Evolutionary conservation across 2,329 filamentous ascomycete genomes (phyloP).

Genomic region (Fusarium penzigii): DNA sequence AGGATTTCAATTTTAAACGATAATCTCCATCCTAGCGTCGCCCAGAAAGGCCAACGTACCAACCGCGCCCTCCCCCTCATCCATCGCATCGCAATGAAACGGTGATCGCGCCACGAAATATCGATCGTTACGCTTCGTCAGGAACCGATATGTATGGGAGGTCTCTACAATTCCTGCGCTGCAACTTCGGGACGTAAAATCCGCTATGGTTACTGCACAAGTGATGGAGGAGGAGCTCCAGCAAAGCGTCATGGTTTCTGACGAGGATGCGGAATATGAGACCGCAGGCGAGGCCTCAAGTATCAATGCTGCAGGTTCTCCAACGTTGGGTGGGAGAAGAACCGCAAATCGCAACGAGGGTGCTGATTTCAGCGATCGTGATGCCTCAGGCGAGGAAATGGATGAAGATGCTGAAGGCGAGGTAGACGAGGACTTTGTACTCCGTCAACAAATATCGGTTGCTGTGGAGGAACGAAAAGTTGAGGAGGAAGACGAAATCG

Average conservation of each 20-base stretch:
- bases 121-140: slow-evolving; percentile 21
- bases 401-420: slow-evolving; percentile 47
- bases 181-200: slow-evolving; percentile 27
- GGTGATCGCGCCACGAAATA: slow-evolving; percentile 21
- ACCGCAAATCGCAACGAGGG: slow-evolving; percentile 31
- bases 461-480: slow-evolving; percentile 31
- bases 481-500: slow-evolving; percentile 37
- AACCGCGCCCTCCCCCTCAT: slow-evolving; percentile 21
- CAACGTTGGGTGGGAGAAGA: neutral
- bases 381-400: slow-evolving; percentile 44
- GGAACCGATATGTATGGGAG: slow-evolving; percentile 34
- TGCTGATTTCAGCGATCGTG: slow-evolving; percentile 40
- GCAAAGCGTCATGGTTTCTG: slow-evolving; percentile 54
- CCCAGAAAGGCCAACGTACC: neutral
- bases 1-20: neutral
- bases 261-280: slow-evolving; percentile 49
- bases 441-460: slow-evolving; percentile 27
- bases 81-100: slow-evolving; percentile 26
- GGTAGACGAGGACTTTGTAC: slow-evolving; percentile 37
- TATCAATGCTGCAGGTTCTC: slow-evolving; percentile 21
- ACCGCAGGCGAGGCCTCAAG: slow-evolving; percentile 32
- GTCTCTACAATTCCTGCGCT: slow-evolving; percentile 11
- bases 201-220: slow-evolving; percentile 52
- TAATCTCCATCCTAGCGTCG: neutral
- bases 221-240: slow-evolving; percentile 60